Conservation (phyloP, 176 grass and related monocot genomes). For the Bothriochloa decipiens region DNA sequence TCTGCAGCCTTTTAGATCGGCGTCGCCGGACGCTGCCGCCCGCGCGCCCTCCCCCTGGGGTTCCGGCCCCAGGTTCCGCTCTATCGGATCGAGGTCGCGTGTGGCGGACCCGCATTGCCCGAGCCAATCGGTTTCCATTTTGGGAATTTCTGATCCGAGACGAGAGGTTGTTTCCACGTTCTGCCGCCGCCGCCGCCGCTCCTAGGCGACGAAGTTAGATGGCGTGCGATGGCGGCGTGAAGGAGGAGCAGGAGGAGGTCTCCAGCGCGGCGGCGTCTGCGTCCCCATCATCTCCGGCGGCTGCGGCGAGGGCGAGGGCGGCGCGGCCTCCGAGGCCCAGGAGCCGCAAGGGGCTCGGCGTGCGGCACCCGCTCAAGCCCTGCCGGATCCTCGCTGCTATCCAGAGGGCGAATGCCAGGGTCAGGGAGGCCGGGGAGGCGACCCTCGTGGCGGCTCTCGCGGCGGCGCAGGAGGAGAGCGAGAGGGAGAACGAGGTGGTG, state of each 20-base stretch:
- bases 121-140: neutral
- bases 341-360: slow-evolving; percentile 42
- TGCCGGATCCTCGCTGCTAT: slow-evolving; percentile 44
- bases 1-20: neutral
- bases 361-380: slow-evolving; percentile 61
- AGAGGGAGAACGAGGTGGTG: slow-evolving; percentile 41
- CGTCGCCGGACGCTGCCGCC: neutral
- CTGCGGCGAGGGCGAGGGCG: slow-evolving; percentile 29
- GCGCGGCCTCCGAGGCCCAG: slow-evolving; percentile 39
- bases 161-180: neutral
- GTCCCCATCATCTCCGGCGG: neutral
- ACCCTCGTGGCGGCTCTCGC: slow-evolving; percentile 28
- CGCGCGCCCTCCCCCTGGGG: no score
- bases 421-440: slow-evolving; percentile 40
- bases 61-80: neutral
- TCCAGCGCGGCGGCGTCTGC: slow-evolving; percentile 30
- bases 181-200: neutral
- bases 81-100: neutral
- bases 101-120: slow-evolving; percentile 39
- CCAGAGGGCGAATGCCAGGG: slow-evolving; percentile 49
- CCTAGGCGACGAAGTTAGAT: slow-evolving; percentile 40
- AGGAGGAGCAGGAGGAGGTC: slow-evolving; percentile 53
- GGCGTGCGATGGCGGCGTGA: slow-evolving; percentile 51
- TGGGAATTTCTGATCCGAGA: neutral
- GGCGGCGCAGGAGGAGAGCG: slow-evolving; percentile 3